Conservation (phyloP, 1,284 basidiomycete species). For the Salmacisia buchloeana region DNA sequence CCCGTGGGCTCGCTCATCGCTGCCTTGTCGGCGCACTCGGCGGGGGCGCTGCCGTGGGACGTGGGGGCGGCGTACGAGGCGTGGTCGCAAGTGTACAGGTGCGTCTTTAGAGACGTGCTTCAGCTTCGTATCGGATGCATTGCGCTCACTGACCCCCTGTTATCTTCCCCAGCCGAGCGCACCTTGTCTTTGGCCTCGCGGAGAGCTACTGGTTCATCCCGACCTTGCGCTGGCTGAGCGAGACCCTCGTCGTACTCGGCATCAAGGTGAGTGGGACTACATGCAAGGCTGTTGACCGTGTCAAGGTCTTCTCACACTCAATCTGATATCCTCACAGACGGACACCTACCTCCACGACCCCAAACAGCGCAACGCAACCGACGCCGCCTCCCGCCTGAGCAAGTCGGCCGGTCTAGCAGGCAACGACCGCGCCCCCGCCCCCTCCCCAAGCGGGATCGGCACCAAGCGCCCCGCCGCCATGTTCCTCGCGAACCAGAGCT, state of each 20-base stretch:
- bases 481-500: constrained; percentile 45
- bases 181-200: constrained; percentile 2
- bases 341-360: constrained; percentile 1
- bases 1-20: not conserved
- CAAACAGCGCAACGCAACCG: constrained; percentile 20
- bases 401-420: constrained; percentile 44
- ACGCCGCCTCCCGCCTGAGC: constrained; percentile 43
- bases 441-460: constrained; percentile 17
- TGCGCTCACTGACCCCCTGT: not conserved
- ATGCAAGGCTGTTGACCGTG: too few relatives aligned
- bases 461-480: constrained; percentile 45
- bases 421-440: constrained; percentile 40
- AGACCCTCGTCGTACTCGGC: not conserved
- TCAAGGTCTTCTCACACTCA: too few relatives aligned
- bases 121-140: not conserved
- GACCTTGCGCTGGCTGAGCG: not conserved
- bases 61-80: not conserved
- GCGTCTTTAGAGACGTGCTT: not conserved
- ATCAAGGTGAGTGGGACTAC: constrained; percentile 4
- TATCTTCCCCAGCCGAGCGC: not conserved
- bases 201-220: constrained; percentile 7
- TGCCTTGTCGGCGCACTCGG: not conserved
- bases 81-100: constrained; percentile 12
- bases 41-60: not conserved
- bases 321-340: not conserved